A percentile compares a stretch with the other conserved stretches of the same genome.
Conservation (phyloP, 108 stramenopile genomes). For the Nitzschia palea region DNA sequence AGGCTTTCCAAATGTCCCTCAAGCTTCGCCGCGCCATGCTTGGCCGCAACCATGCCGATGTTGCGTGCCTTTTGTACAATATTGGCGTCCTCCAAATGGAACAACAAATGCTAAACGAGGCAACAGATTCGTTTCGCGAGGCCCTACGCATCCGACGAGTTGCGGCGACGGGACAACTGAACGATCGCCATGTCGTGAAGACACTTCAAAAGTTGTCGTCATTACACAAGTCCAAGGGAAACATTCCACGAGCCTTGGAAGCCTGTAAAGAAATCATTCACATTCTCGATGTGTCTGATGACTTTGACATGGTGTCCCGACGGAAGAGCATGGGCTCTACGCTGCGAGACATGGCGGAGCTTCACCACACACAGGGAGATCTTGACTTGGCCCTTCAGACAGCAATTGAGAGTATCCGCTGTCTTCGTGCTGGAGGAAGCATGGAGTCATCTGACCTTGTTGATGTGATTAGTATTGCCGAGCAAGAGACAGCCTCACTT, state of each 20-base stretch:
- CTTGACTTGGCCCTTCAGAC: conserved; percentile 19
- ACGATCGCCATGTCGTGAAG: conserved; percentile 42
- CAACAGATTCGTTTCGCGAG: conserved; percentile 42
- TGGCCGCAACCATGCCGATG: conserved; percentile 48
- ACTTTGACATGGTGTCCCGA: conserved; percentile 23
- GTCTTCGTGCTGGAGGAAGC: neutral
- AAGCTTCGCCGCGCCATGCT: conserved; percentile 41
- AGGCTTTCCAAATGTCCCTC: conserved; percentile 46
- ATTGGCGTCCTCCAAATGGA: conserved; percentile 59
- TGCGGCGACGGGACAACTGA: conserved; percentile 32
- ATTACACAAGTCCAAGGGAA: conserved; percentile 42
- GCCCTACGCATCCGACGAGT: conserved; percentile 41
- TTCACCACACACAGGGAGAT: conserved; percentile 44
- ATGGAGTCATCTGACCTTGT: neutral
- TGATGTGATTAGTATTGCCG: conserved; percentile 4
- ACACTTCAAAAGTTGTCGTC: conserved; percentile 42
- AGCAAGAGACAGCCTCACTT: conserved; percentile 20
- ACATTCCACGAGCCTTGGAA: conserved; percentile 35
- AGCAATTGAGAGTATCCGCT: conserved; percentile 17
- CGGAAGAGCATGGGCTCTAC: conserved; percentile 17
- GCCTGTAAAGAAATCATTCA: conserved; percentile 29
- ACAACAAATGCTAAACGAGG: conserved; percentile 41
- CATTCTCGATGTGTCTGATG: conserved; percentile 22
- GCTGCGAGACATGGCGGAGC: conserved; percentile 35
- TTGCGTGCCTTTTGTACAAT: conserved; percentile 56